Conservation (phyloP, 2,329 filamentous ascomycete species). For the Trichoderma arundinaceum region DNA sequence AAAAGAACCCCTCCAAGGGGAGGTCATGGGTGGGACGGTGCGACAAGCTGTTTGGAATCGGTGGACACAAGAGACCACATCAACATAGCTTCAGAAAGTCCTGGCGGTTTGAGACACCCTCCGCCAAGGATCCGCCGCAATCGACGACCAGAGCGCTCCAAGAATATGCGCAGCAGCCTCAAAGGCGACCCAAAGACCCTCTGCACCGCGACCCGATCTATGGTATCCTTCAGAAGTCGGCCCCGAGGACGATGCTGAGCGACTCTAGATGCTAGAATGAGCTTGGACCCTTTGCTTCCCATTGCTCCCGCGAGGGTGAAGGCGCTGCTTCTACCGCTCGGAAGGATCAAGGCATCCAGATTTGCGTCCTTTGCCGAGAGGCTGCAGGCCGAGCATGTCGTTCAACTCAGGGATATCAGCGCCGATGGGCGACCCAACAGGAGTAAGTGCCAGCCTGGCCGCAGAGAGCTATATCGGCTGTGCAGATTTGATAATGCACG, state of each 20-base stretch:
- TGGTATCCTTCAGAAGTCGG: constrained; percentile 13
- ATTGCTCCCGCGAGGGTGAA: constrained; percentile 90
- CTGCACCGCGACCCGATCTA: constrained; percentile 13
- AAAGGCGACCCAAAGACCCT: not conserved
- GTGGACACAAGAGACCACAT: constrained; percentile 25
- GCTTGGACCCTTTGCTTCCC: constrained; percentile 86
- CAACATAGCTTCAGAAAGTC: not conserved
- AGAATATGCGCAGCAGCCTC: constrained; percentile 23
- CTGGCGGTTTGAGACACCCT: not conserved
- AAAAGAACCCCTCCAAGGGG: not conserved
- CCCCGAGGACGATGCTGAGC: constrained; percentile 42
- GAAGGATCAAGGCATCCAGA: constrained; percentile 79
- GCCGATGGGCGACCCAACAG: constrained; percentile 83
- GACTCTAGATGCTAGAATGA: constrained; percentile 69
- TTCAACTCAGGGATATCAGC: constrained; percentile 84
- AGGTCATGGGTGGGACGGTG: constrained; percentile 31
- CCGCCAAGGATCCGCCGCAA: constrained; percentile 9
- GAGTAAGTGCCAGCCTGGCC: constrained; percentile 60
- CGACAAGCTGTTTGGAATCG: constrained; percentile 29
- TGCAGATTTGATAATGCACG: not conserved
- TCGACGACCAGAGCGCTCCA: not conserved
- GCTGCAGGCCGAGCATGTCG: constrained; percentile 77
- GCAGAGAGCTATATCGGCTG: not conserved
- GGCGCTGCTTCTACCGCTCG: constrained; percentile 84
- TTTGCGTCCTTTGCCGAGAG: constrained; percentile 81